Conservation (phyloP, 2,329 filamentous ascomycete species). For the Hypoxylon rubiginosum region DNA sequence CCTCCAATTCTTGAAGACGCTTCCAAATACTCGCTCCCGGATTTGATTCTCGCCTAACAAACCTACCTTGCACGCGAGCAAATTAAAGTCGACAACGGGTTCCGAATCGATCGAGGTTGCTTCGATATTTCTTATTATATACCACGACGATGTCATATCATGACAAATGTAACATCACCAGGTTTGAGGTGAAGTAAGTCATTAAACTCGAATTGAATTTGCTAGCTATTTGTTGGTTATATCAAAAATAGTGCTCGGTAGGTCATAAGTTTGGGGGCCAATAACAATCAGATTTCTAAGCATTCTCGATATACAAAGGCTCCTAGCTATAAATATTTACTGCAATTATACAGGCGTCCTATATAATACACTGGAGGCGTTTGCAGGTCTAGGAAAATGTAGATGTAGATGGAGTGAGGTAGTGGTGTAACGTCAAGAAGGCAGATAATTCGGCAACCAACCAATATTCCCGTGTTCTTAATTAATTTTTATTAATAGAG, state of each 20-base stretch:
- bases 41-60: neutral
- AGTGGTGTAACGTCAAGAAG: slow-evolving; percentile 1
- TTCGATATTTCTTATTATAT: neutral
- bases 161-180: neutral
- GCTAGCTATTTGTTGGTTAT: neutral
- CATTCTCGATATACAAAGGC: neutral
- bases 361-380: neutral
- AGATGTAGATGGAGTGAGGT: slow-evolving; percentile 3
- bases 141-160: slow-evolving; percentile 3
- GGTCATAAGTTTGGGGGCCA: neutral
- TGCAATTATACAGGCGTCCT: neutral
- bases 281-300: neutral
- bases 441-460: slow-evolving; percentile 11
- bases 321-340: neutral
- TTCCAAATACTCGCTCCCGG: neutral
- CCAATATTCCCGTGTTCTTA: slow-evolving; percentile 15
- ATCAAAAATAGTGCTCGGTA: neutral
- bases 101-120: neutral
- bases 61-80: slow-evolving; percentile 3
- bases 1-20: slow-evolving; percentile 3
- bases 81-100: neutral
- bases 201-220: neutral
- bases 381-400: neutral
- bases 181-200: neutral
- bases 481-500: slow-evolving; percentile 30